These are phyloP conservation scores for Dactylella cylindrospora DNA, from an alignment of 2,329 filamentous ascomycete species.

Conservation along the genomic window DNA sequence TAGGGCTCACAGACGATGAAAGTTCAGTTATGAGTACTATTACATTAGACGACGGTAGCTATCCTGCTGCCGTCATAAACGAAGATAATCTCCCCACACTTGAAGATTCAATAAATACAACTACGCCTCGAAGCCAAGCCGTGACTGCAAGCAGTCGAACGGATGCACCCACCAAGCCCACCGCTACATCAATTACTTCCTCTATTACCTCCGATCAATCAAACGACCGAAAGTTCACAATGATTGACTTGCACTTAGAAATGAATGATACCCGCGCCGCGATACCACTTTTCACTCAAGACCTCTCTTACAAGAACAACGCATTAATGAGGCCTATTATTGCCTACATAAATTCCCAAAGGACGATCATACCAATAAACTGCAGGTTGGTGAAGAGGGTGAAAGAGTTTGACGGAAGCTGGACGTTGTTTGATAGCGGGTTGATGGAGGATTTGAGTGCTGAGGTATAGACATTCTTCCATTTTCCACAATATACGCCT, in stretches of 20 bases:
- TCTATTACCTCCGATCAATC: slow-evolving; percentile 10
- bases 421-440: slow-evolving; percentile 91
- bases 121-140: neutral
- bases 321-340: slow-evolving; percentile 93
- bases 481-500: neutral
- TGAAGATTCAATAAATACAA: slow-evolving; percentile 4
- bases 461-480: slow-evolving; percentile 59
- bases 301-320: slow-evolving; percentile 94
- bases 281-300: slow-evolving; percentile 86
- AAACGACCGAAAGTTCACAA: slow-evolving; percentile 54
- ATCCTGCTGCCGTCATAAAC: slow-evolving; percentile 10
- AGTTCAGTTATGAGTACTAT: neutral
- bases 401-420: slow-evolving; percentile 89
- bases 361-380: slow-evolving; percentile 91
- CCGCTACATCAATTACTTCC: neutral
- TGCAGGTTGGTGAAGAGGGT: slow-evolving; percentile 90
- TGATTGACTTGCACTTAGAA: slow-evolving; percentile 93
- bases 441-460: slow-evolving; percentile 90
- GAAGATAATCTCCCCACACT: slow-evolving; percentile 1
- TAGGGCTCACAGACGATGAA: slow-evolving; percentile 25
- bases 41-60: slow-evolving; percentile 5
- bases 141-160: too few relatives aligned
- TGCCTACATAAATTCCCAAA: slow-evolving; percentile 94
- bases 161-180: neutral
- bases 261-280: slow-evolving; percentile 92